A percentile compares a stretch with the other conserved stretches of the same genome.
These are phyloP conservation scores for Albugo laibachii DNA, from an alignment of 352 stramenopile species.

Conservation along the genomic window DNA sequence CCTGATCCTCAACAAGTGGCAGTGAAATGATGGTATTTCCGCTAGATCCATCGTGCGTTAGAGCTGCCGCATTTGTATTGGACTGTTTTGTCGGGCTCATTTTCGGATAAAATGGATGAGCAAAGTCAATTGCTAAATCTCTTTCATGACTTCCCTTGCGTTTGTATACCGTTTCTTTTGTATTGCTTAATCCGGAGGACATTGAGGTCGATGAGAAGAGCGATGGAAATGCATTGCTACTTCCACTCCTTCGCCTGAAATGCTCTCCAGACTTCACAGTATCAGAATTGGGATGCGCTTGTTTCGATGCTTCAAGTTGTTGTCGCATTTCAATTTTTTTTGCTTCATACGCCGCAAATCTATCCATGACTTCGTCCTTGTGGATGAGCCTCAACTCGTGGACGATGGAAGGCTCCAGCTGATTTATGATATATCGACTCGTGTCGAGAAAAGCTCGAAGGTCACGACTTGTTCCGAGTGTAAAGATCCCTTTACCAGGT, in stretches of 20 bases:
- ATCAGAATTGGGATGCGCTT: not conserved
- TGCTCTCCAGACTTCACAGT: not conserved
- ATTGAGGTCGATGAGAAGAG: too few relatives aligned
- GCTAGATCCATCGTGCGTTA: not conserved
- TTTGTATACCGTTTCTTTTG: not conserved
- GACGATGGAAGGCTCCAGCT: slow-evolving; percentile 50
- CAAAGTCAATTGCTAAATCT: not conserved
- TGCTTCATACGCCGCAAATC: slow-evolving; percentile 51
- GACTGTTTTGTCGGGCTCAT: not conserved
- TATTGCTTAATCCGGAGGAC: not conserved
- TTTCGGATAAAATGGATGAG: not conserved
- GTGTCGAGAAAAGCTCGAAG: slow-evolving; percentile 15
- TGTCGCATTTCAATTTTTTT: slow-evolving; percentile 76
- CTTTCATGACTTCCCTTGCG: not conserved
- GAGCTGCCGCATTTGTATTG: not conserved
- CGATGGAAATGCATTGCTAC: not conserved
- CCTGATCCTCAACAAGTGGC: not conserved
- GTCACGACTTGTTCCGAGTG: not conserved
- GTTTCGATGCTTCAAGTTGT: slow-evolving; percentile 50
- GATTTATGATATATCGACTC: slow-evolving; percentile 54
- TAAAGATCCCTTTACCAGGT: not conserved
- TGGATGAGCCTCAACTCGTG: slow-evolving; percentile 52
- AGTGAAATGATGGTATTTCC: not conserved
- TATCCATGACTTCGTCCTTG: slow-evolving; percentile 66
- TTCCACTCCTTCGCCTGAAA: not conserved